phyloP scores from a whole-genome alignment of 306 rosid genomes.

The Trifolium repens region DNA sequence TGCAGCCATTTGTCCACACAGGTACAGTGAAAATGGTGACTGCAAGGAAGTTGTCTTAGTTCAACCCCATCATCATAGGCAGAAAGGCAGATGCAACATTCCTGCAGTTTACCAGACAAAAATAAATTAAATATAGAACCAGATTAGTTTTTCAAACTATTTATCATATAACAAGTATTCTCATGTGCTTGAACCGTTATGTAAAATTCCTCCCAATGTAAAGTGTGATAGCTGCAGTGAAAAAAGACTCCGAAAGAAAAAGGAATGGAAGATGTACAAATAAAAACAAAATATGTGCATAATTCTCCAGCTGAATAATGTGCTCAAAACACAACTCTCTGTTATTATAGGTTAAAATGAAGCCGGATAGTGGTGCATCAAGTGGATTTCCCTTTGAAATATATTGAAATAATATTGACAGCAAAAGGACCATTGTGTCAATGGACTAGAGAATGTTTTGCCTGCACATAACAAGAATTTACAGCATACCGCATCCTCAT shows the following conservation, averaged over 20 bases:
- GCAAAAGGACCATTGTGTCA: conserved; percentile 10
- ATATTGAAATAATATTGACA: conserved; percentile 28
- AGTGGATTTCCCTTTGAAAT: conserved; percentile 30
- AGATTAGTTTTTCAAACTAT: conserved; percentile 25
- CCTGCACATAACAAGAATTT: not conserved
- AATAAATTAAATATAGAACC: not conserved
- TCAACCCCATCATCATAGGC: conserved; percentile 86
- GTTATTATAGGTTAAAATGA: conserved; percentile 11
- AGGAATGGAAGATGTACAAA: conserved; percentile 22
- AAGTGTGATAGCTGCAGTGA: conserved; percentile 11
- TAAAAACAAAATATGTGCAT: conserved; percentile 30
- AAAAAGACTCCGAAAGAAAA: conserved; percentile 6
- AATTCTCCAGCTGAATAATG: conserved; percentile 13
- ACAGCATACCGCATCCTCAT: conserved; percentile 81
- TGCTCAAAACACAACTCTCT: conserved; percentile 18
- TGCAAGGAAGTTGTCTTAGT: conserved; percentile 89
- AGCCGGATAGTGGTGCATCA: conserved; percentile 18
- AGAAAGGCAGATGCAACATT: conserved; percentile 96
- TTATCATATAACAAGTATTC: conserved; percentile 19
- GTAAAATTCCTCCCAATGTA: conserved; percentile 29
- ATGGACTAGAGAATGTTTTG: conserved; percentile 10
- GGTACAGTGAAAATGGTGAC: conserved; percentile 92
- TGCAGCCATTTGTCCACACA: conserved; percentile 95
- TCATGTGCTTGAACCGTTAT: conserved; percentile 17
- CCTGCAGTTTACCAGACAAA: conserved; percentile 56